A percentile compares a stretch with the other conserved stretches of the same genome.
Conservation (phyloP, 768 basidiomycete genomes). For the Tricholoma matsutake region DNA sequence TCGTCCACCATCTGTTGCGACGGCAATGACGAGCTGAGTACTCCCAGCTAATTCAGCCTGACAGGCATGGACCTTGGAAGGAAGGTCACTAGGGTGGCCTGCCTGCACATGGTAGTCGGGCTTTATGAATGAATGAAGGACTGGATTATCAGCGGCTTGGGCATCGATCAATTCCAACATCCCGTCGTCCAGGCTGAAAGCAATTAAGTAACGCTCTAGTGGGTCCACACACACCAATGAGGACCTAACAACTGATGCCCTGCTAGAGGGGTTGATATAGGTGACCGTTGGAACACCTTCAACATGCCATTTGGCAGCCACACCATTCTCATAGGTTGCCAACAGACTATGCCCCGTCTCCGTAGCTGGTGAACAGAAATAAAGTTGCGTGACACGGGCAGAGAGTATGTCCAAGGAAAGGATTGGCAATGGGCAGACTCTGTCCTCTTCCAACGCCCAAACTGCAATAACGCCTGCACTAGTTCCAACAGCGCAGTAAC, state of each 20-base stretch:
- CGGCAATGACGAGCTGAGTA: conserved; percentile 52
- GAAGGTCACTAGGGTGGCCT: conserved; percentile 55
- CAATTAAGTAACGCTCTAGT: conserved; percentile 47
- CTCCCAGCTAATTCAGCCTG: conserved; percentile 48
- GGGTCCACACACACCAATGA: conserved; percentile 47
- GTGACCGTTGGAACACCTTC: conserved; percentile 27
- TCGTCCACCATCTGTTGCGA: conserved; percentile 61
- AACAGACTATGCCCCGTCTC: conserved; percentile 27
- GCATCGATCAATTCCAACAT: conserved; percentile 59
- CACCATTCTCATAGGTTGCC: conserved; percentile 58
- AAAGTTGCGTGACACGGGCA: conserved; percentile 52
- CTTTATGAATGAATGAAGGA: conserved; percentile 20
- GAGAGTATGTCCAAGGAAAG: conserved; percentile 40
- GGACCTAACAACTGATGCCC: conserved; percentile 42
- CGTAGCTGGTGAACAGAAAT: conserved; percentile 35
- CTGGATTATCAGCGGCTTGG: conserved; percentile 38
- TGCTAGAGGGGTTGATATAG: conserved; percentile 43
- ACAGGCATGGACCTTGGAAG: conserved; percentile 53
- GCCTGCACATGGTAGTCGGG: conserved; percentile 51
- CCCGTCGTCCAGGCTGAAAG: conserved; percentile 65
- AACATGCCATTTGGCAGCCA: conserved; percentile 53
- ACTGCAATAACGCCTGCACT: conserved; percentile 59
- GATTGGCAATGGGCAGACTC: conserved; percentile 36
- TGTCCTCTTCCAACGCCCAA: conserved; percentile 51
- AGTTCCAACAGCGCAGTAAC: conserved; percentile 70